phyloP scores from a whole-genome alignment of 139 green algal species.

The Gonium pectorale region DNA sequence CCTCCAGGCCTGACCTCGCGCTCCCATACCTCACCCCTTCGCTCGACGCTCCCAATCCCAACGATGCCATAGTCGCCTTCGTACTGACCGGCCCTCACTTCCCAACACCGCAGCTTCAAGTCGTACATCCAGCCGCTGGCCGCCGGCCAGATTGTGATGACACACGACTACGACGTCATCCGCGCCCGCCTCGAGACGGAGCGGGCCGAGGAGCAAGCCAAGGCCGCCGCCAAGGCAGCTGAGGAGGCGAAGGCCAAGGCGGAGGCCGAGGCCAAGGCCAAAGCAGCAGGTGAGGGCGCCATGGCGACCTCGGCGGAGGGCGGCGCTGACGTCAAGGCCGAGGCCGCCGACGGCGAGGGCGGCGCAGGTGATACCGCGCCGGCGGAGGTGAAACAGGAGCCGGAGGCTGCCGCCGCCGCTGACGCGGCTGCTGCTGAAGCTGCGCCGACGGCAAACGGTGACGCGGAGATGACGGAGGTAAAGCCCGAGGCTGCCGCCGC shows the following conservation, averaged over 20 bases:
- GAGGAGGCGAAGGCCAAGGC: not conserved
- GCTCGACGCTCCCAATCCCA: no score
- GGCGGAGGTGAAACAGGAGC: not conserved
- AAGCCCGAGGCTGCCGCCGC: not conserved
- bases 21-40: not conserved
- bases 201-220: constrained; percentile 25
- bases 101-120: constrained; percentile 51
- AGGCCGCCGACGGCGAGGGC: not conserved
- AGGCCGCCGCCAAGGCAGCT: constrained; percentile 12
- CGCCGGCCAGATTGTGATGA: constrained; percentile 49
- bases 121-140: constrained; percentile 22
- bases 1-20: not conserved
- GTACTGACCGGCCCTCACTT: no score
- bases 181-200: constrained; percentile 24
- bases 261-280: not conserved
- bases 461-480: not conserved
- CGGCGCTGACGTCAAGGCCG: not conserved
- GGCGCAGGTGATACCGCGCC: not conserved
- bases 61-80: no score
- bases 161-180: constrained; percentile 50
- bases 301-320: not conserved
- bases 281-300: not conserved
- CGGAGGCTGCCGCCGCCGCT: not conserved
- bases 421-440: no score
- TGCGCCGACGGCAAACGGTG: not conserved